Evolutionary conservation across 306 rosid species (phyloP).

Genomic region (Cicer chorassanicum): DNA sequence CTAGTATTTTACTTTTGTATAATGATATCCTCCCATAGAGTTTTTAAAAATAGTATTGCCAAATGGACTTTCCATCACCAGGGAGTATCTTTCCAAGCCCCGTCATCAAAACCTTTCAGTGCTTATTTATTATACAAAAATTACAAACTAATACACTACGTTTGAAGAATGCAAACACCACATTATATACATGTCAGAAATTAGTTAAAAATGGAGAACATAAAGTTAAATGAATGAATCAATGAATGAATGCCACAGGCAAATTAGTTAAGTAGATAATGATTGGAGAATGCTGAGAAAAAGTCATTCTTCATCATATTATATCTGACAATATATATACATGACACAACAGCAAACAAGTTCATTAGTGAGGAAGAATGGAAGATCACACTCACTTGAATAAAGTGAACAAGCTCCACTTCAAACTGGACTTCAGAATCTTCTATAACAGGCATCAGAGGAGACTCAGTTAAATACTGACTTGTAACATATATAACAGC

Average conservation of each 20-base stretch:
- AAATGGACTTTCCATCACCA: conserved; percentile 18
- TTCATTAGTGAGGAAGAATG: conserved; percentile 40
- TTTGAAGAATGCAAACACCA: conserved; percentile 7
- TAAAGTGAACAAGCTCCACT: conserved; percentile 91
- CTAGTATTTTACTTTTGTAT: conserved; percentile 4
- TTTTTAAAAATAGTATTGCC: not conserved
- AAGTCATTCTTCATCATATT: conserved; percentile 13
- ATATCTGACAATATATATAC: conserved; percentile 5
- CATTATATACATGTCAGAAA: conserved; percentile 14
- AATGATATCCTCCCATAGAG: not conserved
- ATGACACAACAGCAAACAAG: conserved; percentile 33
- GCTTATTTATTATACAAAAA: not conserved
- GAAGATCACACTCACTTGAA: conserved; percentile 70
- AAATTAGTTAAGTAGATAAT: conserved; percentile 10
- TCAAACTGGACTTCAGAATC: conserved; percentile 84
- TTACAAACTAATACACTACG: not conserved
- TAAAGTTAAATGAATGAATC: conserved; percentile 17
- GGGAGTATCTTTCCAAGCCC: conserved; percentile 20
- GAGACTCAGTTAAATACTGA: conserved; percentile 76
- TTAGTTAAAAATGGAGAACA: conserved; percentile 16
- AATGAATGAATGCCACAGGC: conserved; percentile 1
- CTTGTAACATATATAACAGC: conserved; percentile 75
- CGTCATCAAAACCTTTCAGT: conserved; percentile 12
- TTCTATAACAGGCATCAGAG: conserved; percentile 67
- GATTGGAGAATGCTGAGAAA: conserved; percentile 30